These are phyloP conservation scores for Eimeria zaria DNA, from an alignment of 169 alveolate genomes.

Conservation along the genomic window DNA sequence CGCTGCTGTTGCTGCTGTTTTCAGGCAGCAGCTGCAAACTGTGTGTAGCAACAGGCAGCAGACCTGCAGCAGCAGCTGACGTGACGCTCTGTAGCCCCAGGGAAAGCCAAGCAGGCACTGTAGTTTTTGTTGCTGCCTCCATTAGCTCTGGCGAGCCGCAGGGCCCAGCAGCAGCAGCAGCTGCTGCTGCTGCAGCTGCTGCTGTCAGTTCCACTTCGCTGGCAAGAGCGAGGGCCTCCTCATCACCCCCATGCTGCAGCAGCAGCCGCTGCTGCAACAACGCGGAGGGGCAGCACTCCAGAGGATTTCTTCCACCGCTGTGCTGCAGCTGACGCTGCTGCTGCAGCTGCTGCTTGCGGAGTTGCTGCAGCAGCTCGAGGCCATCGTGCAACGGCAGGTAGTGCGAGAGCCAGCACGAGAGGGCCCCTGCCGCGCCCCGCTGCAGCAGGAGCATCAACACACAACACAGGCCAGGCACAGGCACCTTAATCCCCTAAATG, in stretches of 20 bases:
- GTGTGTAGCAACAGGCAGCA: slow-evolving; percentile 69
- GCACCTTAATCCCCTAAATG: not conserved
- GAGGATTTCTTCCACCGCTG: not conserved
- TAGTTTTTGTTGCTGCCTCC: slow-evolving; percentile 24
- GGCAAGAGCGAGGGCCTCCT: slow-evolving; percentile 65
- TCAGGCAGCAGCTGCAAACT: slow-evolving; percentile 18
- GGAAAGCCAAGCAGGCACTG: slow-evolving; percentile 50
- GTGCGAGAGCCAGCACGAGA: slow-evolving; percentile 53
- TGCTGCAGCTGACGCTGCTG: slow-evolving; percentile 28
- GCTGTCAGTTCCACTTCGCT: slow-evolving; percentile 64
- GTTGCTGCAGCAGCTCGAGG: slow-evolving; percentile 60
- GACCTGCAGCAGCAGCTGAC: slow-evolving; percentile 55
- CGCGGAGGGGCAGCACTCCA: slow-evolving; percentile 27
- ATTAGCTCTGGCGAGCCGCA: slow-evolving; percentile 18
- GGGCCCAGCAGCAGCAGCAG: slow-evolving; percentile 54
- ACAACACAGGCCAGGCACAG: not conserved
- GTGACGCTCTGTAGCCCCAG: slow-evolving; percentile 52
- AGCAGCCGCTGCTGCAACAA: slow-evolving; percentile 65
- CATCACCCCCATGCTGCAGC: slow-evolving; percentile 76
- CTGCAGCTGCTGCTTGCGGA: slow-evolving; percentile 42
- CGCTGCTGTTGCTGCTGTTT: not conserved
- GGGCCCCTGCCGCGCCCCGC: slow-evolving; percentile 19
- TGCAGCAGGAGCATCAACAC: slow-evolving; percentile 48
- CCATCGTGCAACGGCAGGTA: slow-evolving; percentile 39
- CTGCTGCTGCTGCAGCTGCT: slow-evolving; percentile 75